phyloP scores from a whole-genome alignment of 1,284 basidiomycete species.

The Cutaneotrichosporon cavernicola region DNA sequence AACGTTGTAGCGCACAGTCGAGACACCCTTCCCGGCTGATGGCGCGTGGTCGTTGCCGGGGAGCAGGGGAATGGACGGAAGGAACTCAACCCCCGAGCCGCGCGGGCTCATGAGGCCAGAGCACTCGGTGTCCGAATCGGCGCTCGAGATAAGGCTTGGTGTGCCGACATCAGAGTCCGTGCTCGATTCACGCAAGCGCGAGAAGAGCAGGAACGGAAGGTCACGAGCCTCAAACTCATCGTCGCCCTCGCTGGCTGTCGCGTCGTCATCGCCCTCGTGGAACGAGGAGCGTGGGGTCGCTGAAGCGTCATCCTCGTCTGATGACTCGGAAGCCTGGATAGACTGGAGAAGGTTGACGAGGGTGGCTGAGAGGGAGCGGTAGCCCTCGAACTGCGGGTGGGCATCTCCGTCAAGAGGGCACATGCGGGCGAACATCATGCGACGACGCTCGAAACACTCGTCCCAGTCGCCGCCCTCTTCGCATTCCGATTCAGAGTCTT shows the following conservation, averaged over 20 bases:
- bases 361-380: slow-evolving; percentile 44
- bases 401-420: slow-evolving; percentile 21
- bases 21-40: slow-evolving; percentile 4
- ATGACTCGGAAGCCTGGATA: slow-evolving; percentile 19
- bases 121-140: slow-evolving; percentile 29
- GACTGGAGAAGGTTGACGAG: slow-evolving; percentile 36
- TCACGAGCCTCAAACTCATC: slow-evolving; percentile 4
- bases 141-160: slow-evolving; percentile 27
- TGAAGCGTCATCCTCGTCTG: slow-evolving; percentile 16
- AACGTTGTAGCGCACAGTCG: background rate
- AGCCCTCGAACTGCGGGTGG: slow-evolving; percentile 48
- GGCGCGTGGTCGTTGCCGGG: slow-evolving; percentile 8
- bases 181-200: slow-evolving; percentile 16
- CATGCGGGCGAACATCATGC: slow-evolving; percentile 50
- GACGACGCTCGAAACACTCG: slow-evolving; percentile 44
- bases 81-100: slow-evolving; percentile 22
- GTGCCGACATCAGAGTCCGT: slow-evolving; percentile 28
- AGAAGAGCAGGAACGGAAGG: slow-evolving; percentile 14
- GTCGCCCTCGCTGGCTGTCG: slow-evolving; percentile 13
- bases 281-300: slow-evolving; percentile 12
- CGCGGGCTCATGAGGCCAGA: slow-evolving; percentile 24
- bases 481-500: slow-evolving; percentile 23
- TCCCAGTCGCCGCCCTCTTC: slow-evolving; percentile 36
- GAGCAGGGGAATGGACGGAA: slow-evolving; percentile 4
- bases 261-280: slow-evolving; percentile 17